Evolutionary conservation across 768 basidiomycete genomes (phyloP).

Genomic region (Trametes gibbosa): DNA sequence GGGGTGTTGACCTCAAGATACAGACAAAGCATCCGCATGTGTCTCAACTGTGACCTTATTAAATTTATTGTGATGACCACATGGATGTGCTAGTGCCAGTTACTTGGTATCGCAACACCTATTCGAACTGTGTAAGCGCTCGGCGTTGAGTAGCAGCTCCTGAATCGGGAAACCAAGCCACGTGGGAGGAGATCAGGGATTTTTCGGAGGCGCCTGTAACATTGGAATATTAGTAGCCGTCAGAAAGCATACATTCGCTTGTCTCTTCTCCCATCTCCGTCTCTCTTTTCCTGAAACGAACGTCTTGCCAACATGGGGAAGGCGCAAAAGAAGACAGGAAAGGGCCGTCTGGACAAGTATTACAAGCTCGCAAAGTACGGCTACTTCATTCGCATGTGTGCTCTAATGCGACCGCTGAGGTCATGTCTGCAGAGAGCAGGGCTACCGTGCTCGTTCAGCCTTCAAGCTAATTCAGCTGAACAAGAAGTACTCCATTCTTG

Average conservation of each 20-base stretch:
- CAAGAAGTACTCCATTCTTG: conserved; percentile 94
- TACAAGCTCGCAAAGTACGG: conserved; percentile 89
- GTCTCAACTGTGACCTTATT: too few species aligned
- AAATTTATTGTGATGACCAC: too few species aligned
- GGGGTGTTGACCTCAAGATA: too few species aligned
- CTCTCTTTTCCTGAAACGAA: neutral
- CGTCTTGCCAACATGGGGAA: conserved; percentile 31
- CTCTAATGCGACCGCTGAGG: neutral
- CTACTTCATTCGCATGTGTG: conserved; percentile 10
- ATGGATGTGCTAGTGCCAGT: too few species aligned
- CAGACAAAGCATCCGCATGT: too few species aligned
- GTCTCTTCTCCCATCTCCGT: neutral
- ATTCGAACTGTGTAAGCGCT: neutral
- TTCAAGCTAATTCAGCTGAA: conserved; percentile 99
- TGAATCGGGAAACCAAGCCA: neutral
- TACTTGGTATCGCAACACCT: too few species aligned
- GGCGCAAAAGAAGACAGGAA: conserved; percentile 92
- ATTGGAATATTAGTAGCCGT: neutral
- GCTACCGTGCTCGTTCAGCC: conserved; percentile 98
- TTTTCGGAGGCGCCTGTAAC: conserved; percentile 11
- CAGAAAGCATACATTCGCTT: neutral
- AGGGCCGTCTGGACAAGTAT: conserved; percentile 94
- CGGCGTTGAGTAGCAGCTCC: conserved; percentile 7
- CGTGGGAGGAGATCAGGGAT: conserved; percentile 14
- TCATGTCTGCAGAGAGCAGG: conserved; percentile 75